These are phyloP conservation scores for Ceriops decandra DNA, from an alignment of 345 rosid species.

Conservation along the genomic window DNA sequence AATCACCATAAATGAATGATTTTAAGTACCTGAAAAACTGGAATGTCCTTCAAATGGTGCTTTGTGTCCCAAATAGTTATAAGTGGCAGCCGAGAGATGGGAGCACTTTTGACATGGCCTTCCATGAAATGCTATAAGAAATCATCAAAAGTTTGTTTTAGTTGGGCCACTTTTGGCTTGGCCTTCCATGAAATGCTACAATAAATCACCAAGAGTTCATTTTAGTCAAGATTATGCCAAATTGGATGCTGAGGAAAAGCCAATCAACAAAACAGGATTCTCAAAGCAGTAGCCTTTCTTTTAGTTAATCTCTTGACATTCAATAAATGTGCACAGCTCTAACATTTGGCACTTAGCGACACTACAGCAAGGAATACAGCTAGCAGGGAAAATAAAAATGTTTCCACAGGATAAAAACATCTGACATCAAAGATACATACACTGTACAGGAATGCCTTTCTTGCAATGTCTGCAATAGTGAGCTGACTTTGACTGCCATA, in stretches of 20 bases:
- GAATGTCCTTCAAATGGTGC: slow-evolving; percentile 76
- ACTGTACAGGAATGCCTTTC: slow-evolving; percentile 97
- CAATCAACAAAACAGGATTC: neutral
- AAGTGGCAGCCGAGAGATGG: slow-evolving; percentile 90
- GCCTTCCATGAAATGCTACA: slow-evolving; percentile 97
- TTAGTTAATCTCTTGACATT: neutral
- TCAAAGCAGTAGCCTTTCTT: neutral
- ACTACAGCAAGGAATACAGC: neutral
- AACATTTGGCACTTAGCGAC: neutral
- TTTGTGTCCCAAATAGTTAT: slow-evolving; percentile 62
- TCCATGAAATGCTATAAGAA: slow-evolving; percentile 88
- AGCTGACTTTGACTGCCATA: slow-evolving; percentile 69
- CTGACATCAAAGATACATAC: slow-evolving; percentile 45
- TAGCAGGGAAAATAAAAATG: neutral
- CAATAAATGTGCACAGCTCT: neutral
- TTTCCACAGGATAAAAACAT: neutral
- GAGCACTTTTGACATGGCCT: slow-evolving; percentile 91
- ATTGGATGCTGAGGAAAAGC: neutral
- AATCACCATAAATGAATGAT: slow-evolving; percentile 12
- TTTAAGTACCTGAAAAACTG: slow-evolving; percentile 73
- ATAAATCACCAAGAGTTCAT: slow-evolving; percentile 18
- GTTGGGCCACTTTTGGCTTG: slow-evolving; percentile 60
- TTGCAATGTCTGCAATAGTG: slow-evolving; percentile 86
- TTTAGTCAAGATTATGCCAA: slow-evolving; percentile 10
- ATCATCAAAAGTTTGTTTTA: too few species aligned